Base-by-base conservation (phyloP, 805 yeast genomes). In the Yarrowia divulgata region DNA sequence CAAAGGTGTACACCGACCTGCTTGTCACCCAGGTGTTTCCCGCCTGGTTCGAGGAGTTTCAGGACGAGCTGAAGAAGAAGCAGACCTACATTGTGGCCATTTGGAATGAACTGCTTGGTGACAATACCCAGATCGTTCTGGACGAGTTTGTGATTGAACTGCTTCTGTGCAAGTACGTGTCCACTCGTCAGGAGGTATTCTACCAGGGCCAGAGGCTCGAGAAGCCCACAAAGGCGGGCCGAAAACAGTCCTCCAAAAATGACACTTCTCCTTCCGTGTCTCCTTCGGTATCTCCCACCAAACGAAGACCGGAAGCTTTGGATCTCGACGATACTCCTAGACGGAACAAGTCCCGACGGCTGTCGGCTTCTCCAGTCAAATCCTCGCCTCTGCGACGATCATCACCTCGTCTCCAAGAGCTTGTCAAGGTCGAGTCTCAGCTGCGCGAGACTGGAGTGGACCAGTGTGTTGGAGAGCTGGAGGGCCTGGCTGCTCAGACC, bases 111-210 rank as follows among this genome's bases (percentile, higher is more conserved):
- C 39, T 63, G 18, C 16, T 48, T 2, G 68, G 68, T 1, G 48
- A 37, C 43, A 18, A 23, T 37, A 8, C 35, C 32, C 14, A 39
- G 29, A 3, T 39, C 8, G 12, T 37, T 13, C 23, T 45, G 14
- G 45, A 23, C 16, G 57, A 63, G 8, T 7, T 13, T 8, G 4
- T 16, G 2, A 13, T 63, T 13, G 16, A 35, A 9, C 2, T 63
- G 29, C 39, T 63, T 3, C 13, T 37, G 8, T 8, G 12, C 19
- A 63, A 63, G 57, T 63, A 16, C 48, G 68, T 63, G n/a, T 63
- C 68, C 23, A 10, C 37, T 18, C 68, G 68, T 16, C 68, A 63
- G 46, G 57, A 63, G 5, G 68, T 63, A 8, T 16, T 35, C 16
- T 63, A 40, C 48, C 68, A 63, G 29, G 57, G 68, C 29, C 2